Evolutionary conservation across 306 rosid species (phyloP), one percentile per base, ranked within the genome.

Genomic region (Macrotyloma uniflorum): DNA sequence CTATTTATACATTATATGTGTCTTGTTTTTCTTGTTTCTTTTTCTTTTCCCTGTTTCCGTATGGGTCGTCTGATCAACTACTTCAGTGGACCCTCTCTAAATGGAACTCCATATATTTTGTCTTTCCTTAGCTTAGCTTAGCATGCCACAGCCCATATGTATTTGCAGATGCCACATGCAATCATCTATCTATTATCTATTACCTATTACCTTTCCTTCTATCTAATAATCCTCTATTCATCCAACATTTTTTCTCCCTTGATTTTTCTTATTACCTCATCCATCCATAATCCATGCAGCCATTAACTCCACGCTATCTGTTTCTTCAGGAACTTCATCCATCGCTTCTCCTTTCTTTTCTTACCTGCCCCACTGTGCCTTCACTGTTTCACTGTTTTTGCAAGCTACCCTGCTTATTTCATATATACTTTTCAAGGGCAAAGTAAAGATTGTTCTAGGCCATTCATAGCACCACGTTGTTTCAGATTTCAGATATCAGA

Each of bases 21-120:
- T 16, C 51, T 47, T 67, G 22, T 67, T 45, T 26, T 57, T 7
- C 35, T 1, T 61, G 23, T 61, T 70, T 33, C 32, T 26, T 42
- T 64, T 66, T 6, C 35, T 45, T 61, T 63, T 79, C 35, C 15
- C 46, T 14, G 47, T 75, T 67, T n/a, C 50, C 71, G 20, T 22
- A 67, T 74, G 77, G 84, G 74, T 75, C 49, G 59, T 76, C 45
- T 65, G 85, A 90, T 82, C 85, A 75, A 61, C 80, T 83, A 38
- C 76, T 42, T 63, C 5, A 1, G 83, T 86, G 86, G 85, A 88
- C 59, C 90, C 71, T 74, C 3, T 19, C 5, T 23, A 45, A 57
- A 42, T 70, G 72, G 50, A 64, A 61, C 33, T 72, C 78, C 77
- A 23, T 53, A 18, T 64, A 59, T 57, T 58, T 64, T 73, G 15